Percentiles rank a stretch among this genome's conserved stretches.
Conservation (phyloP, 805 yeast genomes). For the Osmozyma mogii region DNA sequence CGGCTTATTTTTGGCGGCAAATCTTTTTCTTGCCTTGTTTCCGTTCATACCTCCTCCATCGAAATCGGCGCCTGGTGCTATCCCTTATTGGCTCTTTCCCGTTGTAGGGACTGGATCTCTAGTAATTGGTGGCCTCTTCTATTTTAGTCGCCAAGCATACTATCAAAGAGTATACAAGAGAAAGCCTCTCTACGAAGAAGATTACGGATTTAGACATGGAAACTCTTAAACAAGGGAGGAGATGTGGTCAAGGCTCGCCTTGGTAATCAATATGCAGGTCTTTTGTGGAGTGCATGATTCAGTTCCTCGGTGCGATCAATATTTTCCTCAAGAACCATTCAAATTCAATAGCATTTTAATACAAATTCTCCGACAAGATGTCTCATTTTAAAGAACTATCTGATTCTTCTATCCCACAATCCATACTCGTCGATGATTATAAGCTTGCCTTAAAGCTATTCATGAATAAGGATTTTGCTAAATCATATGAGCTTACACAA, state of each 20-base stretch:
- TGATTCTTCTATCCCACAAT: too few species aligned
- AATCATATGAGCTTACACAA: slow-evolving; percentile 22
- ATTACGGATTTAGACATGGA: too few species aligned
- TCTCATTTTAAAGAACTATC: too few species aligned
- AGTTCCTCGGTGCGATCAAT: too few species aligned
- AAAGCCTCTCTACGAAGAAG: slow-evolving; percentile 13
- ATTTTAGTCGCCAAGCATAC: slow-evolving; percentile 7
- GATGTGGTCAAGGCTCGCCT: too few species aligned
- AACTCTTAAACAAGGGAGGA: too few species aligned
- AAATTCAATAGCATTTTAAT: too few species aligned
- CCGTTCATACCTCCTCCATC: slow-evolving; percentile 51
- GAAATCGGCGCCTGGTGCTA: slow-evolving; percentile 15
- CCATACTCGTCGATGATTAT: slow-evolving; percentile 13
- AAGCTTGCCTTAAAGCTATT: slow-evolving; percentile 31
- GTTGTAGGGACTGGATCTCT: slow-evolving; percentile 43
- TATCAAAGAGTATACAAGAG: slow-evolving; percentile 4
- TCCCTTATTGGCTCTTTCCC: slow-evolving; percentile 56
- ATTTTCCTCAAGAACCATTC: too few species aligned
- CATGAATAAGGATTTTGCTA: slow-evolving; percentile 28
- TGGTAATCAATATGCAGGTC: too few species aligned
- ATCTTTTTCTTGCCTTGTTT: slow-evolving; percentile 43
- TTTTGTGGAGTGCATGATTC: too few species aligned
- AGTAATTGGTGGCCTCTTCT: slow-evolving; percentile 31
- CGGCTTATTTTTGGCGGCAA: slow-evolving; percentile 34
- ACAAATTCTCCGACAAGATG: too few species aligned